A percentile compares a stretch with the other conserved stretches of the same genome.
phyloP scores from a whole-genome alignment of 2,329 filamentous ascomycete species.

The Clonostachys byssicola region DNA sequence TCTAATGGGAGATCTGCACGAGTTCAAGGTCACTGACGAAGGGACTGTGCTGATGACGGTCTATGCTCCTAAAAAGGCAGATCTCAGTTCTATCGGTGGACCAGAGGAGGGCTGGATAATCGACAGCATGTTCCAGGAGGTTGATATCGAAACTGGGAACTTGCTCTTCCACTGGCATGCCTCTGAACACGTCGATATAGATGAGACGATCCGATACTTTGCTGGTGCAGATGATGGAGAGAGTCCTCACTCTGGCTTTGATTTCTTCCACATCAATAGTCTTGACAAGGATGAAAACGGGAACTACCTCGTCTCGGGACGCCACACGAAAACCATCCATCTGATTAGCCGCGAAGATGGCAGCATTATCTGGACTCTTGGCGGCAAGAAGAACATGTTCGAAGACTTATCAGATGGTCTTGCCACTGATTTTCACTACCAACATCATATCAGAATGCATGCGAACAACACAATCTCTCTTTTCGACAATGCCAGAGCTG shows the following conservation, averaged over 20 bases:
- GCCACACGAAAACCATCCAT: conserved; percentile 39
- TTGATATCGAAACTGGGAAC: conserved; percentile 43
- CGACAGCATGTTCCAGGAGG: conserved; percentile 34
- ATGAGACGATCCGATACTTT: conserved; percentile 7
- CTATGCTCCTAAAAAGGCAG: conserved; percentile 20
- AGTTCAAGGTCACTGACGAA: conserved; percentile 31
- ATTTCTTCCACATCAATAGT: conserved; percentile 55
- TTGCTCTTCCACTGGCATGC: conserved; percentile 42
- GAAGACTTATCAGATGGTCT: conserved; percentile 22
- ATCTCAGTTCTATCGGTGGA: conserved; percentile 14
- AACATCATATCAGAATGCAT: conserved; percentile 37
- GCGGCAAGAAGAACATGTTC: conserved; percentile 38
- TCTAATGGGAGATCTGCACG: conserved; percentile 22
- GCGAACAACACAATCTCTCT: conserved; percentile 45
- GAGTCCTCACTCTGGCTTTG: conserved; percentile 27
- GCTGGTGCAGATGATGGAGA: conserved; percentile 3
- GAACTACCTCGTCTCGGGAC: conserved; percentile 50
- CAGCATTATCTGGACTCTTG: conserved; percentile 46
- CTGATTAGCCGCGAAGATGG: conserved; percentile 42
- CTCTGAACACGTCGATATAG: conserved; percentile 18
- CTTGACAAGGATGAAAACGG: conserved; percentile 44
- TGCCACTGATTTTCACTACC: conserved; percentile 25
- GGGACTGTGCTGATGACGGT: conserved; percentile 32
- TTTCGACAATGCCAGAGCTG: conserved; percentile 22
- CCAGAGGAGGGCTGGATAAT: conserved; percentile 17